These are phyloP conservation scores for Breynia disticha DNA, from an alignment of 441 rosid genomes.

Conservation along the genomic window DNA sequence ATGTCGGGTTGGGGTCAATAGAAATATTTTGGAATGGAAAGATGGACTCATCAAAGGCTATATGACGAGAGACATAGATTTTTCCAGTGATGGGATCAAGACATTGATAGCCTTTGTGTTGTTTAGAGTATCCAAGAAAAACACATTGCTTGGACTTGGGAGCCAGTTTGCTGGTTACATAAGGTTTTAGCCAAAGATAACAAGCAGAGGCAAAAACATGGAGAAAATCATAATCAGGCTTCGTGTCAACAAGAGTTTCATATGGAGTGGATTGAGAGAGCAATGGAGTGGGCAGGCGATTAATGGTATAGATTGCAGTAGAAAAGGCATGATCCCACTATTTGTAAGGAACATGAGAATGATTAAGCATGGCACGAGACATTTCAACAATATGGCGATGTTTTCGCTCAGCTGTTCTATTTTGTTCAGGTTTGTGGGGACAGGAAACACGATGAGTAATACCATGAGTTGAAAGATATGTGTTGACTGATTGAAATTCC, in stretches of 20 bases:
- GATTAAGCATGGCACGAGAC: neutral
- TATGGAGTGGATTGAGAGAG: too few species aligned
- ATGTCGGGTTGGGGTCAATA: too few species aligned
- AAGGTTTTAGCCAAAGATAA: neutral
- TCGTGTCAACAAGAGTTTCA: too few species aligned
- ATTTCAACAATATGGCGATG: conserved; percentile 1
- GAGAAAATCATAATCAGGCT: neutral
- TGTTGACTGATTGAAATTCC: neutral
- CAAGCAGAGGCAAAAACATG: neutral
- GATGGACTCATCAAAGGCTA: neutral
- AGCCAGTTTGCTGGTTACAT: neutral
- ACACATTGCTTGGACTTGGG: neutral
- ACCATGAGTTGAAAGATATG: neutral
- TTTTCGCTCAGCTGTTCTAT: conserved; percentile 1
- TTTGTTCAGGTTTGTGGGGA: conserved; percentile 4
- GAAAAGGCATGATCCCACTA: neutral
- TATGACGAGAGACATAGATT: neutral
- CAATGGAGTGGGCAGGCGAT: neutral
- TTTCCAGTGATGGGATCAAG: too few species aligned
- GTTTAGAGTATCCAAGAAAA: too few species aligned
- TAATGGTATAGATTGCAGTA: neutral
- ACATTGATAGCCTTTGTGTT: too few species aligned
- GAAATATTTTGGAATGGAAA: too few species aligned
- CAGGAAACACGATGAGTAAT: neutral
- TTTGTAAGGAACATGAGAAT: neutral